Percentiles rank a stretch among this genome's conserved stretches.
phyloP scores from a whole-genome alignment of 805 yeast genomes.

The Saccharomycopsis sp. region DNA sequence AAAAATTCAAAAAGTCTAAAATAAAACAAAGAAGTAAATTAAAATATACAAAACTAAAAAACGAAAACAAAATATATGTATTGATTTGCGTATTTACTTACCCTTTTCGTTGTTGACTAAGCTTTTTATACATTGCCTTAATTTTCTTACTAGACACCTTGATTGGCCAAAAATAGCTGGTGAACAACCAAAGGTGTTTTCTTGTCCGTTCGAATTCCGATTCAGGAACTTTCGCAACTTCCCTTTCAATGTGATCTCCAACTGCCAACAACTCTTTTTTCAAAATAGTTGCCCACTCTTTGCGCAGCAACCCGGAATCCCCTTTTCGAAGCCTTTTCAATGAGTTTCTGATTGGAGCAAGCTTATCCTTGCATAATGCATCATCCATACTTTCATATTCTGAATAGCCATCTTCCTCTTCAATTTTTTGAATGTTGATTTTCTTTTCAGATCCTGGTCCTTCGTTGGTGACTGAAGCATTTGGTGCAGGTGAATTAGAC shows the following conservation, averaged over 20 bases:
- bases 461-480: constrained; percentile 17
- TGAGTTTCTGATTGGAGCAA: constrained; percentile 62
- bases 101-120: too few relatives aligned
- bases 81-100: too few relatives aligned
- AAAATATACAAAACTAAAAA: too few relatives aligned
- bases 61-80: too few relatives aligned
- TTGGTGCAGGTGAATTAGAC: constrained; percentile 6
- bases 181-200: constrained; percentile 77
- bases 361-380: constrained; percentile 45
- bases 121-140: constrained; percentile 65
- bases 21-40: too few relatives aligned
- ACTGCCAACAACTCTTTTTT: constrained; percentile 60
- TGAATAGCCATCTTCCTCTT: constrained; percentile 13
- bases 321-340: constrained; percentile 63
- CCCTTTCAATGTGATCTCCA: constrained; percentile 57
- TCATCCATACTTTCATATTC: constrained; percentile 80
- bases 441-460: constrained; percentile 6
- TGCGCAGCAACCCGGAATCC: constrained; percentile 59
- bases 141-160: constrained; percentile 68
- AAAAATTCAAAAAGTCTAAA: too few relatives aligned
- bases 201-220: constrained; percentile 33
- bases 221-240: constrained; percentile 24
- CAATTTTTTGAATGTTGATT: constrained; percentile 18
- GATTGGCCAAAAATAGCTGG: constrained; percentile 81
- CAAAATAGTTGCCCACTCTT: constrained; percentile 67